These are phyloP conservation scores for Naganishia cerealis DNA, from an alignment of 1,284 basidiomycete species.

Conservation along the genomic window DNA sequence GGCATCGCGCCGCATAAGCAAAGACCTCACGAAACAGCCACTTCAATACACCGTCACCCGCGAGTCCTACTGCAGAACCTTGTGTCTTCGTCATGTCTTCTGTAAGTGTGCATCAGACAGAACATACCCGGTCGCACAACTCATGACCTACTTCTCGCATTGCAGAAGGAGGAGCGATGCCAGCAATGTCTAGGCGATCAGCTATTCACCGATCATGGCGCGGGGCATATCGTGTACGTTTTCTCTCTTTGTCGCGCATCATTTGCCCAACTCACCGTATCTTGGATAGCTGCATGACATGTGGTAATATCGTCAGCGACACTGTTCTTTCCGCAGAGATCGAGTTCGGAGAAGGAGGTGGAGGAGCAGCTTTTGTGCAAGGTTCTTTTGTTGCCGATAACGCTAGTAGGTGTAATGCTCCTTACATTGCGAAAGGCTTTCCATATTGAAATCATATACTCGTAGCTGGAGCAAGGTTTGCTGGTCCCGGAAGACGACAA, in stretches of 20 bases:
- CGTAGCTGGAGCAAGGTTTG: conserved; percentile 38
- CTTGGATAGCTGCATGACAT: conserved; percentile 64
- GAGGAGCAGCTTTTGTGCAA: conserved; percentile 91
- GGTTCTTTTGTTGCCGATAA: conserved; percentile 91
- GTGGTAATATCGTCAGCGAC: conserved; percentile 88
- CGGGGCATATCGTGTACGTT: conserved; percentile 25
- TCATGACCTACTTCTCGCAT: background rate
- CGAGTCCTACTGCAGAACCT: background rate
- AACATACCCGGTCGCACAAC: no score
- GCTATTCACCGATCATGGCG: conserved; percentile 21
- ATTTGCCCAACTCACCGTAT: background rate
- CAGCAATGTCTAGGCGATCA: conserved; percentile 25
- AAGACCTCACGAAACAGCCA: background rate
- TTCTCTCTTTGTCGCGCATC: background rate
- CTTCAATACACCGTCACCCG: background rate
- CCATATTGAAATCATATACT: background rate
- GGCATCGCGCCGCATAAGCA: no score
- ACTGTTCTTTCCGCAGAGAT: conserved; percentile 91
- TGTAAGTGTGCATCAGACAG: conserved; percentile 1
- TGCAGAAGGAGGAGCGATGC: conserved; percentile 13
- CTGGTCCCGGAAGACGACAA: conserved; percentile 40
- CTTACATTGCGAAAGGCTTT: background rate
- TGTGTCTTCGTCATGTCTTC: conserved; percentile 6
- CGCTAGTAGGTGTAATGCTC: conserved; percentile 68
- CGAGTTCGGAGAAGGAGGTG: conserved; percentile 87